Base-by-base conservation (phyloP, 768 basidiomycete genomes). In the Amylocystis lapponica region DNA sequence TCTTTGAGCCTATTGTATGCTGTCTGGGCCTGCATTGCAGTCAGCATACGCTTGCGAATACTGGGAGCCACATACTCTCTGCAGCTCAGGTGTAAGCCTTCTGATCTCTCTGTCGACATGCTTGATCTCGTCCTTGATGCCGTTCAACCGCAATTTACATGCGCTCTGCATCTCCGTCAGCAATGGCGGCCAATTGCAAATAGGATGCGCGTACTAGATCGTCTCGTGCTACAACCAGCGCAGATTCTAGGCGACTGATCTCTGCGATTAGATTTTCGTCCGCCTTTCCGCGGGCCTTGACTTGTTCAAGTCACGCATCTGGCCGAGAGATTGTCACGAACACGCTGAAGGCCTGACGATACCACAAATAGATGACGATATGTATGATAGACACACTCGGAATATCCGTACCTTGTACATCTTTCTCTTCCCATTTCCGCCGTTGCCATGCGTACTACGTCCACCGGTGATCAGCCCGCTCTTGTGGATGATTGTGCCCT, bases 381-480 rank as follows among this genome's bases (percentile, higher is more conserved):
- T 16, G 19, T 27, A 20, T 17, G 4, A 39, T 6, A 5, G 16
- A 14, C 23, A 17, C 13, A 5, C 21, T 30, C 12, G 30, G 33
- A 14, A 25, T 26, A 34, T 17, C 33, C 65, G 32, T 50, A 89
- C 92, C 86, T 64, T 90, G 82, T 3, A 97, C 76, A 53, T 96
- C 93, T 54, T 86, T 86, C 60, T 98, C 95, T 46, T 95, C 90
- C 85, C 92, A 97, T 58, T 90, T 92, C 66, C 88, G 87, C 74
- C 75, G n/a, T 64, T 80, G 35, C 70, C 74, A 48, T 84, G 83
- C 0, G 83, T 76, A 53, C 90, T 89, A 36, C 80, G 73, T 21
- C 96, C 96, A 67, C 96, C 96, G 26, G 96, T 99, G 59, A 99
- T 98, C 36, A 95, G 67, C 48, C 96, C 96, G 52, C 90, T 93